Evolutionary conservation across 257 asterid species (phyloP), one percentile per base, ranked within the genome.

Genomic region (Agastache rugosa): DNA sequence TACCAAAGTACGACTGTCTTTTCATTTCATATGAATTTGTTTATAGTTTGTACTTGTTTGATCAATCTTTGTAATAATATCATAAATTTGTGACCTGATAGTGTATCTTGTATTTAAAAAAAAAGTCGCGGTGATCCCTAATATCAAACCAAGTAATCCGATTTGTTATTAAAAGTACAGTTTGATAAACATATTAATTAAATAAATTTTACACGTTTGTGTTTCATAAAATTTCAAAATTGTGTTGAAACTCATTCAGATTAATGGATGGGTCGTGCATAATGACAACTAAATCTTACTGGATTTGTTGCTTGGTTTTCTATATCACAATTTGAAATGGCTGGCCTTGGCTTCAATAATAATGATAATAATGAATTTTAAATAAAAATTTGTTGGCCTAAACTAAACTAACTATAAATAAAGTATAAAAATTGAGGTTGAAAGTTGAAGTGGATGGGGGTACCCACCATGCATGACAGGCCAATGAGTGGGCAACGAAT

Each of bases 401-500:
- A 17, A 41, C 2, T 63, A 31, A 17, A 11, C 34, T 19, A 63
- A 63, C 19, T 63, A 19, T 20, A 63, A 61, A 19, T 35, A 27
- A 59, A 59, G 20, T 4, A 25, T 3, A 27, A 14, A 27, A 59
- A 25, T 27, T 20, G 65, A 59, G 11, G 22, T 29, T 12, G 65
- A 56, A 23, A 35, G 8, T 29, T 31, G 34, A 3, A 15, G 47
- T 4, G 2, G n/a, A 9, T 29, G 68, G 11, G 47, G 67, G 34
- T 37, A 31, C 51, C 69, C 34, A 39, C 50, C 69, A 39, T 39
- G 69, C 53, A 41, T 63, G 69, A 63, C 51, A 37, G 69, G 25
- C 45, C 48, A 31, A 23, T 61, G 44, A 27, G 22, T 60, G 23
- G 66, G 25, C 67, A 62, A 35, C 47, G 4, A 63, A 39, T 63